These are phyloP conservation scores for Verticillium tricorpus DNA, from an alignment of 2,329 filamentous ascomycete genomes.

Conservation along the genomic window DNA sequence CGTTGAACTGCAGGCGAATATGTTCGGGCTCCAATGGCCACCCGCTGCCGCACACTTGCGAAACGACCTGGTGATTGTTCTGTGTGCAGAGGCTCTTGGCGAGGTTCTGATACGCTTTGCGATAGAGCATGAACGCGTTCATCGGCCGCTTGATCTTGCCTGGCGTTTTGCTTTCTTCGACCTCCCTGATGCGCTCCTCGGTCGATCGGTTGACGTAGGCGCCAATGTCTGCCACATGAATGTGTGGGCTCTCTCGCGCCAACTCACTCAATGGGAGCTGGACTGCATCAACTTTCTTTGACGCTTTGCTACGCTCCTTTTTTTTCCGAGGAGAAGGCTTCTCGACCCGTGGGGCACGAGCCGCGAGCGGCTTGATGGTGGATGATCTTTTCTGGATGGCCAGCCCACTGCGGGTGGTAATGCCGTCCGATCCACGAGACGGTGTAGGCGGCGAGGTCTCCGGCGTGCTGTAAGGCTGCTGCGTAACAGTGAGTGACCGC, in stretches of 20 bases:
- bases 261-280: slow-evolving; percentile 66
- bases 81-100: slow-evolving; percentile 77
- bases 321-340: slow-evolving; percentile 31
- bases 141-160: slow-evolving; percentile 87
- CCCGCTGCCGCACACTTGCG: slow-evolving; percentile 77
- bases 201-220: slow-evolving; percentile 69
- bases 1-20: slow-evolving; percentile 70
- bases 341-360: slow-evolving; percentile 23
- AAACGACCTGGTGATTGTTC: slow-evolving; percentile 93
- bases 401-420: slow-evolving; percentile 32
- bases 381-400: slow-evolving; percentile 19
- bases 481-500: not conserved
- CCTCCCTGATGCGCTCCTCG: slow-evolving; percentile 63
- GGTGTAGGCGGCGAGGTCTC: slow-evolving; percentile 47
- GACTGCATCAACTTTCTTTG: slow-evolving; percentile 48
- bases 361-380: slow-evolving; percentile 18
- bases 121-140: slow-evolving; percentile 98
- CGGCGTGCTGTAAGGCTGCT: slow-evolving; percentile 43
- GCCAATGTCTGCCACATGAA: slow-evolving; percentile 73
- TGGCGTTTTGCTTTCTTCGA: slow-evolving; percentile 59
- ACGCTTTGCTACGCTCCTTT: slow-evolving; percentile 34
- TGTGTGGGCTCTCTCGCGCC: slow-evolving; percentile 55
- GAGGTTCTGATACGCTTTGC: slow-evolving; percentile 84
- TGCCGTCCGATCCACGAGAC: slow-evolving; percentile 27
- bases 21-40: slow-evolving; percentile 78